These are phyloP conservation scores for Lecanicillium sp. DNA, from an alignment of 2,329 filamentous ascomycete genomes.

Conservation along the genomic window DNA sequence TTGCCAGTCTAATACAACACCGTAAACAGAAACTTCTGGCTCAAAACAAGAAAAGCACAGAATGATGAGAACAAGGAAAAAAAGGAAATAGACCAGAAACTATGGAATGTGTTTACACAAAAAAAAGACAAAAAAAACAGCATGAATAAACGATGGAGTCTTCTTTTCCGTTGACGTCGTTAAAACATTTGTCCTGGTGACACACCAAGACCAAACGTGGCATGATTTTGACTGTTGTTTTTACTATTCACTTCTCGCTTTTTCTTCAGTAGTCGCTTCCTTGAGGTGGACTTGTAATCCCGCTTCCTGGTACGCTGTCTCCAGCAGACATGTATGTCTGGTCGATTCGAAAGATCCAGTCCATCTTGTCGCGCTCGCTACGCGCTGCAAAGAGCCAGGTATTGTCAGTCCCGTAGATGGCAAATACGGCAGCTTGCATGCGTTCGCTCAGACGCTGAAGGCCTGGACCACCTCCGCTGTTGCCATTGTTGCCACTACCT, in stretches of 20 bases:
- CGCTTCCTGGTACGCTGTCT: slow-evolving; percentile 30
- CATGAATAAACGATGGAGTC: too few species aligned
- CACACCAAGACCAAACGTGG: too few species aligned
- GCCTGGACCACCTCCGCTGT: slow-evolving; percentile 23
- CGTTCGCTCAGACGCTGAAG: slow-evolving; percentile 48
- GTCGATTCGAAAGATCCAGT: slow-evolving; percentile 95
- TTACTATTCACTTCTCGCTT: slow-evolving; percentile 1
- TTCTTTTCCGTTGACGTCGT: slow-evolving; percentile 6
- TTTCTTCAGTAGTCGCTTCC: slow-evolving; percentile 21
- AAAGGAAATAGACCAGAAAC: too few species aligned
- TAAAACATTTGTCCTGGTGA: slow-evolving; percentile 3
- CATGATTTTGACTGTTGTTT: slow-evolving; percentile 1
- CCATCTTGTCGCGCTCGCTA: slow-evolving; percentile 85
- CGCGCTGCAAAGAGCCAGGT: slow-evolving; percentile 90
- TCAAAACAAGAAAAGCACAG: slow-evolving; percentile 1
- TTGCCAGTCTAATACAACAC: too few species aligned
- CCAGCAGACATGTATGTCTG: slow-evolving; percentile 56
- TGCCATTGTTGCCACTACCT: slow-evolving; percentile 30
- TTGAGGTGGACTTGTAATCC: slow-evolving; percentile 24
- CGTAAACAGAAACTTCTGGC: not conserved
- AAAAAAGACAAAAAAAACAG: too few species aligned
- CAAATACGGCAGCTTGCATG: slow-evolving; percentile 71
- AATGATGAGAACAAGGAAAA: too few species aligned
- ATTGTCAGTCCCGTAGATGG: slow-evolving; percentile 88
- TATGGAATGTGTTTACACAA: too few species aligned